Evolutionary conservation across 495 filamentous ascomycete genomes (phyloP).

Genomic region (Poronia punctata): DNA sequence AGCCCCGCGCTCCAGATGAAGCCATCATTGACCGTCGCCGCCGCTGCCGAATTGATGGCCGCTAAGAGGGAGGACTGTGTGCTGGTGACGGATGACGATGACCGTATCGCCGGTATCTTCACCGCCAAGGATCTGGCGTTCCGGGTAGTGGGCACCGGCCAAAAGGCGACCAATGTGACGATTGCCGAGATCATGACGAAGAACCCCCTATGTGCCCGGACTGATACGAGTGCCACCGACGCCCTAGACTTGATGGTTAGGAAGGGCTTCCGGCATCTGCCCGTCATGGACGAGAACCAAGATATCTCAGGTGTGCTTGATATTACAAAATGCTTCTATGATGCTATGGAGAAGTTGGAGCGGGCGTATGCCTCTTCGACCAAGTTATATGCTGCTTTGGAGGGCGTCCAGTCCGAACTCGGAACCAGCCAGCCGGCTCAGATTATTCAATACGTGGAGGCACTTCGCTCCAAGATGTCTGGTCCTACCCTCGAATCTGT

Average conservation of each 20-base stretch:
- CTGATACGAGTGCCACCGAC: slow-evolving; percentile 96
- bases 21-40: slow-evolving; percentile 85
- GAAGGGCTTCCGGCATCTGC: slow-evolving; percentile 94
- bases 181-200: slow-evolving; percentile 99
- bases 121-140: slow-evolving; percentile 98
- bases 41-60: slow-evolving; percentile 97
- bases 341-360: slow-evolving; percentile 99
- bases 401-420: slow-evolving; percentile 97
- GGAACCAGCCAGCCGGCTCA: slow-evolving; percentile 95
- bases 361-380: slow-evolving; percentile 93
- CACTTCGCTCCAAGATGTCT: slow-evolving; percentile 92
- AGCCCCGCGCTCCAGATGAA: slow-evolving; percentile 98
- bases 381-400: slow-evolving; percentile 92
- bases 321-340: slow-evolving; percentile 99
- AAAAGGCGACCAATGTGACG: slow-evolving; percentile 81
- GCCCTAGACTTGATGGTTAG: slow-evolving; percentile 95
- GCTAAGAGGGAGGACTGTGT: slow-evolving; percentile 98
- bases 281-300: slow-evolving; percentile 99
- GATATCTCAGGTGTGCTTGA: slow-evolving; percentile 97
- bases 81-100: slow-evolving; percentile 97
- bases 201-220: slow-evolving; percentile 94
- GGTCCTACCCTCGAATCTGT: slow-evolving; percentile 94
- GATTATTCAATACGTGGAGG: slow-evolving; percentile 98
- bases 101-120: slow-evolving; percentile 96
- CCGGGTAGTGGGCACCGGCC: slow-evolving; percentile 86